Base-by-base conservation (phyloP, 2,329 filamentous ascomycete species). In the Microsporum audouinii region DNA sequence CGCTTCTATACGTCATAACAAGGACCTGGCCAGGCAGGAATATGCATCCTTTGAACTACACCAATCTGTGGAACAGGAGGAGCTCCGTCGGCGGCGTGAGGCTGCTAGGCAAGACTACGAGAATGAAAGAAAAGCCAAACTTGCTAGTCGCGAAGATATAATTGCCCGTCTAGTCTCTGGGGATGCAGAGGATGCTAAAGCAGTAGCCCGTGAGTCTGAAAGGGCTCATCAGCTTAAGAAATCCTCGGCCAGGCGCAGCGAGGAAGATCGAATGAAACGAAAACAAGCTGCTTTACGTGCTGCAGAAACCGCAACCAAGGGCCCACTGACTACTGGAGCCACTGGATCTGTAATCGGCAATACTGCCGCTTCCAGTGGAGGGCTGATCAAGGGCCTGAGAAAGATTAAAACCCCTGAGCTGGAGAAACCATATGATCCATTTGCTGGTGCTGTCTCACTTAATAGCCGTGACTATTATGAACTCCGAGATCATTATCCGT, bases 391-490 rank as follows among this genome's bases (percentile, higher is more conserved):
- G 66, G 92, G 92, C 1, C 80, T 96, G 62, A 90, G 88, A 74
- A 86, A 79, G 62, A 78, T 79, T 58, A 77, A 81, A 61, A 79
- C 80, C 1, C 81, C 83, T 0, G 82, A 82, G 39, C 82, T 82
- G 4, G 85, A 90, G 68, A 85, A 85, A 62, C 86, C 89, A 0
- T 96, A 95, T 75, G 91, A 96, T 76, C 88, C 92, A 0, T 96
- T 94, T 71, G 90, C 85, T 43, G 94, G 90, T 0, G 76, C 91
- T 63, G 64, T 71, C 5, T 69, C 72, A 10, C 76, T 82, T 55
- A 82, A 91, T 58, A 79, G 79, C 29, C 83, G 84, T 27, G 80
- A 87, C 66, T 87, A 91, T 67, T 92, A 89, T 69, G 78, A 81
- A 7, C 70, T 95, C 41, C 82, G 85, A 65, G 80, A 83, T 57